phyloP scores from a whole-genome alignment of 768 basidiomycete genomes.

The Leucosporidium creatinivorum region DNA sequence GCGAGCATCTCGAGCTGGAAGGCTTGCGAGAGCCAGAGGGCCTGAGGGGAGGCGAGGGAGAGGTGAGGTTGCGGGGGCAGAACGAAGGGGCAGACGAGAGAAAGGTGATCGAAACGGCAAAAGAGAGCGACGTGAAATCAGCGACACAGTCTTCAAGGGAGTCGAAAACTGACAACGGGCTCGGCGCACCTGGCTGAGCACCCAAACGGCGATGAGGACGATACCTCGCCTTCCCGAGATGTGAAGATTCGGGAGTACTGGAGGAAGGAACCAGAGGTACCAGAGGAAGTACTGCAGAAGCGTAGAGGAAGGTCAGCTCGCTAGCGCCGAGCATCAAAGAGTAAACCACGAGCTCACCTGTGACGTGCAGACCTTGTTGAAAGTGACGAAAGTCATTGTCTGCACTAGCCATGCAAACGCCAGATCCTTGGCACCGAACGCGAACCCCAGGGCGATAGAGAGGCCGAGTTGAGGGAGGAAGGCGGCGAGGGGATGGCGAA shows the following conservation, averaged over 20 bases:
- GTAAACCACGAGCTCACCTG: conserved; percentile 54
- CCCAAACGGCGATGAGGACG: conserved; percentile 57
- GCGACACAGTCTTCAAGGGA: neutral
- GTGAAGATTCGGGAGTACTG: conserved; percentile 61
- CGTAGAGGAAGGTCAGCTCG: no score
- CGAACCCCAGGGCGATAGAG: conserved; percentile 63
- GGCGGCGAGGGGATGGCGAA: conserved; percentile 27
- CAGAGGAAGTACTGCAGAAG: conserved; percentile 80
- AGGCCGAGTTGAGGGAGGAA: conserved; percentile 44
- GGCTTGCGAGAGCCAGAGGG: conserved; percentile 81
- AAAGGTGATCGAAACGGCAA: neutral
- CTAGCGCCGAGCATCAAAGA: neutral
- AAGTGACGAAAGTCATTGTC: conserved; percentile 81
- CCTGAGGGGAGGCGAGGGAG: conserved; percentile 44
- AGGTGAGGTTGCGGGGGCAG: no score
- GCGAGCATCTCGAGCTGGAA: conserved; percentile 86
- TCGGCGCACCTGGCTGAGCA: conserved; percentile 50
- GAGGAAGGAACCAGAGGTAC: conserved; percentile 83
- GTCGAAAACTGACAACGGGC: neutral
- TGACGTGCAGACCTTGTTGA: conserved; percentile 98
- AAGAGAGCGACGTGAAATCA: neutral
- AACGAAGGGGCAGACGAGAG: neutral
- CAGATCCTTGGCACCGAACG: conserved; percentile 60
- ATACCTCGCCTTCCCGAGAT: conserved; percentile 49
- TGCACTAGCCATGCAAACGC: conserved; percentile 85